phyloP scores from a whole-genome alignment of 2,329 filamentous ascomycete genomes.

The Aspergillus hiratsukae region DNA sequence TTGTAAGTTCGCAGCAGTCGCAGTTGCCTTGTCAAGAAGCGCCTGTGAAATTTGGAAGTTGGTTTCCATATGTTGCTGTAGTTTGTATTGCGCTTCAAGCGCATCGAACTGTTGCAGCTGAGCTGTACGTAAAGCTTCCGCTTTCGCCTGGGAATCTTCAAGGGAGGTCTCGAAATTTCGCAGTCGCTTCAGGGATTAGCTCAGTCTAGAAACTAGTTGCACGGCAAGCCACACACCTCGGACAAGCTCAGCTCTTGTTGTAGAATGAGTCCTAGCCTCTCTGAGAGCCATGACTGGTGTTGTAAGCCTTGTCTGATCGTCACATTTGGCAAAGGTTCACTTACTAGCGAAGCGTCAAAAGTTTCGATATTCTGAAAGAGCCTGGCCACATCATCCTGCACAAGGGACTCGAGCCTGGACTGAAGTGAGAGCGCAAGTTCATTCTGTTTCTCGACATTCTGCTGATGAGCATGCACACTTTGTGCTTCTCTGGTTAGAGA shows the following conservation, averaged over 20 bases:
- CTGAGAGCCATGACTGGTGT: slow-evolving; percentile 29
- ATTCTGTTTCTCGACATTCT: slow-evolving; percentile 22
- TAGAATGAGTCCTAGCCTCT: slow-evolving; percentile 22
- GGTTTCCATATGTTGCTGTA: slow-evolving; percentile 24
- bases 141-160: slow-evolving; percentile 28
- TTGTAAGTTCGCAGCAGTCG: slow-evolving; percentile 28
- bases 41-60: slow-evolving; percentile 27
- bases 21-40: slow-evolving; percentile 27
- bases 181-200: slow-evolving; percentile 32
- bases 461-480: slow-evolving; percentile 21
- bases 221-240: slow-evolving; percentile 22
- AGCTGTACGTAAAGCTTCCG: slow-evolving; percentile 27
- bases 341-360: slow-evolving; percentile 35
- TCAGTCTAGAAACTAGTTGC: background rate
- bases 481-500: slow-evolving; percentile 24
- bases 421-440: slow-evolving; percentile 29
- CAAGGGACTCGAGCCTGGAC: slow-evolving; percentile 28
- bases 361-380: slow-evolving; percentile 25
- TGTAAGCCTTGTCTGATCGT: slow-evolving; percentile 3
- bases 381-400: slow-evolving; percentile 24
- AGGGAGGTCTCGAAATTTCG: slow-evolving; percentile 30
- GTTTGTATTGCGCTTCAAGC: slow-evolving; percentile 20
- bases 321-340: slow-evolving; percentile 4
- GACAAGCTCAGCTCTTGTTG: slow-evolving; percentile 32
- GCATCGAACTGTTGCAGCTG: slow-evolving; percentile 34